Percentiles rank a stretch among this genome's conserved stretches.
Evolutionary conservation across 108 stramenopile genomes (phyloP).

Genomic region (Fistulifera solaris): DNA sequence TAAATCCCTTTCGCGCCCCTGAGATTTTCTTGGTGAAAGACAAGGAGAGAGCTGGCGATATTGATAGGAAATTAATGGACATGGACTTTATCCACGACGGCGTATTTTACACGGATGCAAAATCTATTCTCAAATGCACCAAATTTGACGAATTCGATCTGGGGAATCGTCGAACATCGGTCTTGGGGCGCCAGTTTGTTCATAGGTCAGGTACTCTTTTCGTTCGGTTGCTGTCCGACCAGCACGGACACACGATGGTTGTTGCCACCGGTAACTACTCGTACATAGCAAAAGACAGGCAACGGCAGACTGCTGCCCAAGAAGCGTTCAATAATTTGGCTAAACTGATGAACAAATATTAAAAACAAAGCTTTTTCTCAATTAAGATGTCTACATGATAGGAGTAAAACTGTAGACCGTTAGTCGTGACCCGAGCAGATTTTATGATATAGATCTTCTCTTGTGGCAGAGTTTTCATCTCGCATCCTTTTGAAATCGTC

Average conservation of each 20-base stretch:
- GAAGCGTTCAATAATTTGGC: conserved; percentile 2
- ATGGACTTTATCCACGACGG: conserved; percentile 79
- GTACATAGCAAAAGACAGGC: conserved; percentile 8
- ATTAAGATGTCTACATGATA: neutral
- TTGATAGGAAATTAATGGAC: conserved; percentile 35
- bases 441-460: neutral
- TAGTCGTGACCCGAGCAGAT: neutral
- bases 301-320: neutral
- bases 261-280: conserved; percentile 23
- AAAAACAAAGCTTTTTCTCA: conserved; percentile 1
- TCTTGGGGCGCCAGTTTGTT: conserved; percentile 56
- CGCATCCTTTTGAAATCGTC: conserved; percentile 8
- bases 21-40: conserved; percentile 34
- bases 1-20: conserved; percentile 52
- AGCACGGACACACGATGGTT: conserved; percentile 31
- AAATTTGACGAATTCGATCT: conserved; percentile 42
- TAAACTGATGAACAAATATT: neutral
- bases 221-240: conserved; percentile 38
- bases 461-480: neutral
- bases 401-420: too few relatives aligned
- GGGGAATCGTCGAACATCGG: conserved; percentile 16
- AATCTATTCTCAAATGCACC: conserved; percentile 36
- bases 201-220: conserved; percentile 70
- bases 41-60: conserved; percentile 24
- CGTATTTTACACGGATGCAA: conserved; percentile 48